These are phyloP conservation scores for Entrophospora sp. DNA, from an alignment of 192 early-diverging fungal species.

Conservation along the genomic window DNA sequence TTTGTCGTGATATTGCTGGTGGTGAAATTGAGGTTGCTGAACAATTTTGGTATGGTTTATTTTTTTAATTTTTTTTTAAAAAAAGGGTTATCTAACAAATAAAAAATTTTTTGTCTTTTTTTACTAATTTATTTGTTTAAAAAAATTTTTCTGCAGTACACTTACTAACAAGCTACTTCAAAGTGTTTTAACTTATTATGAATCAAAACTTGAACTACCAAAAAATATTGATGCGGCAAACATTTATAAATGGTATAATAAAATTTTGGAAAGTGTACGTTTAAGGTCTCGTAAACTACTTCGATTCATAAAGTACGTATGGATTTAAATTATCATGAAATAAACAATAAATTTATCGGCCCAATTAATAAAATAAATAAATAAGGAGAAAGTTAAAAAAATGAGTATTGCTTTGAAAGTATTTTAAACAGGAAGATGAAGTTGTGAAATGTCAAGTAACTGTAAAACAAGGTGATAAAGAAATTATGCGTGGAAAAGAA, in stretches of 20 bases:
- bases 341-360: no score
- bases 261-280: constrained; percentile 54
- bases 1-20: constrained; percentile 64
- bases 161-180: constrained; percentile 39
- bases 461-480: no score
- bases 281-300: constrained; percentile 54
- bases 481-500: no score
- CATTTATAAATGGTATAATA: constrained; percentile 50
- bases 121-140: background rate
- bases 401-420: no score
- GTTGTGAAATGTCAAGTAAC: no score
- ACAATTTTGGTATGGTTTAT: constrained; percentile 60
- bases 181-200: constrained; percentile 42
- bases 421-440: no score
- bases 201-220: constrained; percentile 32
- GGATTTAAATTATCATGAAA: no score
- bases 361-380: no score
- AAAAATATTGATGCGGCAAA: constrained; percentile 21
- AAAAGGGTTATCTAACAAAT: background rate
- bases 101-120: background rate
- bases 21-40: constrained; percentile 64
- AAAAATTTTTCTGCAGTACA: constrained; percentile 27
- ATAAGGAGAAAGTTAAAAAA: no score
- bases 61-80: background rate
- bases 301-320: constrained; percentile 46